Base-by-base conservation (phyloP, 148 eudicot genomes). In the Persicaria maculosa region DNA sequence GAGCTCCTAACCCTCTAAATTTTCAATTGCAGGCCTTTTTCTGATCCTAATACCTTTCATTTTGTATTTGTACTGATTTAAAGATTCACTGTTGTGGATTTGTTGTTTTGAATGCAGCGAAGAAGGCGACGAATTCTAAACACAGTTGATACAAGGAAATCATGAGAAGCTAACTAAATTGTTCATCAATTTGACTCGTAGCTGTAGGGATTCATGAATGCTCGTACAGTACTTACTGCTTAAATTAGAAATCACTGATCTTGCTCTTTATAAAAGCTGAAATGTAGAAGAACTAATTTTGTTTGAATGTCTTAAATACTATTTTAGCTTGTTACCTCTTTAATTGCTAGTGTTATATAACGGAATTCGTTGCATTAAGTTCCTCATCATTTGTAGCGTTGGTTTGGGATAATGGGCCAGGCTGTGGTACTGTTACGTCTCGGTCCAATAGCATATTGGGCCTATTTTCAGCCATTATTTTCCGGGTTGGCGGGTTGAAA, bases 1-100 rank as follows among this genome's bases (percentile, higher is more conserved):
- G 84, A 87, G 58, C 79, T 59, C 54, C 31, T 62, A 7, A 57
- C 31, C 10, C 10, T 43, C 40, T 73, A 4, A 16, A 3, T 54
- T 54, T 16, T 54, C 59, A 54, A 15, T 54, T 54, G 59, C 52
- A 48, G 9, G 16, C 9, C 40, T 31, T 48, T 53, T 17, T 14
- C n/a, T 53, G 57, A 53, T 53, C 43, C 25, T 20, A 1, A 2
- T 31, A 31, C 40, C 3, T 20, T 1, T 59, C 2, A 7, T 7
- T 22, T 6, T 20, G 4, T 22, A 59, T 59, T 2, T 20, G 40
- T 4, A 36, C 5, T 64, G 69, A n/a, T 36, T 64, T 45, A 64
- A 40, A 5, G 9, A 7, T 15, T 65, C 1, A 40, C 5, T 65
- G 43, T 6, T 1, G 15, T 36, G 20, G 19, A 36, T 14, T 65